Base-by-base conservation (phyloP, 148 eudicot genomes). In the Euryodendron excelsum region DNA sequence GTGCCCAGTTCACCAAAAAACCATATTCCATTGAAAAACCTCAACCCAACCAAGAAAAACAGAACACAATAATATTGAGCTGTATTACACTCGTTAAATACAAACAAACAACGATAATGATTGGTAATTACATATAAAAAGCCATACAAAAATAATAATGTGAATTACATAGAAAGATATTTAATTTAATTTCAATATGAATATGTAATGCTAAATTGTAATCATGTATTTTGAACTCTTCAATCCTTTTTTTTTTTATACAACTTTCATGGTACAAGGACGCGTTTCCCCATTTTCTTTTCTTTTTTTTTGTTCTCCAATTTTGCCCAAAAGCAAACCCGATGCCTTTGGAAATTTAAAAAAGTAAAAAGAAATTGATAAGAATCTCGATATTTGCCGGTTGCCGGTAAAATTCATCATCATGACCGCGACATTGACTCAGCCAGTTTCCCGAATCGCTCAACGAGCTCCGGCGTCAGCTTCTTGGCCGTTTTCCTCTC, bases 391-490 rank as follows among this genome's bases (percentile, higher is more conserved):
- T 70, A 72, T 65, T 59, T 23, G 39, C 66, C 66, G 53, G 48
- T 44, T 20, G 69, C 81, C 76, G 81, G 79, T 73, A 63, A 48
- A 74, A 74, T 71, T 77, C 75, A 80, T 28, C 53, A 76, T 69
- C 50, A 84, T 28, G 91, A 87, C 88, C 85, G 84, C 69, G 84
- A 68, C 27, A 91, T 91, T 80, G 93, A 80, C 79, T 89, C 92
- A 36, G 94, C 96, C 77, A 93, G 88, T 83, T 87, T 89, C 68
- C 90, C 93, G 2, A 96, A 79, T 80, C 83, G 89, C 65, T 86
- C 87, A 47, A 87, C 87, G 37, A 96, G 55, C 87, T 90, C 93
- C 71, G 98, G 92, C n/a, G 96, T 84, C 77, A 93, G 58, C 64
- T 89, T 88, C 82, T 88, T 93, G 3, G 48, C 90, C 85, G 86